A percentile compares a stretch with the other conserved stretches of the same genome.
Conservation (phyloP, 108 stramenopile genomes). For the Pseudonitzschia delicatissima region DNA sequence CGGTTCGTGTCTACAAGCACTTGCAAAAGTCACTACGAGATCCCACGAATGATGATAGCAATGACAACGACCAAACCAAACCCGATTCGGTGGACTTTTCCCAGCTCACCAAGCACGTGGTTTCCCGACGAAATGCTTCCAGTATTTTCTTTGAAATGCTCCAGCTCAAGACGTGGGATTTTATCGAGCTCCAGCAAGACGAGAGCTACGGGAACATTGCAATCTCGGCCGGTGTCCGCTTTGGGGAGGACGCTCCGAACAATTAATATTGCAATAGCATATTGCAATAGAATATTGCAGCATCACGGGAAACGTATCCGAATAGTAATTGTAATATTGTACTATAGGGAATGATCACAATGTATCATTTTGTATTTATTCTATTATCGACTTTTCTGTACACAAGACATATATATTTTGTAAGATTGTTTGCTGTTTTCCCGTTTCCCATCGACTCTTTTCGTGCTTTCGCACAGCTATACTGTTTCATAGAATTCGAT, state of each 20-base stretch:
- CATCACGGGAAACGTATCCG: too few relatives aligned
- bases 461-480: too few relatives aligned
- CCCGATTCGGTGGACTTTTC: slow-evolving; percentile 54
- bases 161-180: slow-evolving; percentile 97
- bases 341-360: too few relatives aligned
- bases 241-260: slow-evolving; percentile 32
- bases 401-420: too few relatives aligned
- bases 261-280: too few relatives aligned
- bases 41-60: slow-evolving; percentile 12
- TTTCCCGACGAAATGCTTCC: slow-evolving; percentile 76
- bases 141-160: slow-evolving; percentile 90
- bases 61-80: slow-evolving; percentile 46
- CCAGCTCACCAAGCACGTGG: slow-evolving; percentile 51
- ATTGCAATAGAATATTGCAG: too few relatives aligned
- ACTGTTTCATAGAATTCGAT: too few relatives aligned
- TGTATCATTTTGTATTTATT: too few relatives aligned
- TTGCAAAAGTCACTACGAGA: slow-evolving; percentile 58
- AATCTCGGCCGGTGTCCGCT: slow-evolving; percentile 31
- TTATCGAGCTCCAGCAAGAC: slow-evolving; percentile 88
- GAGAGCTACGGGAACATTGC: slow-evolving; percentile 89
- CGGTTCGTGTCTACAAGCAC: slow-evolving; percentile 66
- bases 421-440: too few relatives aligned
- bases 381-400: too few relatives aligned
- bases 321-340: too few relatives aligned
- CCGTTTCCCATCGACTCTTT: too few relatives aligned